Conservation (phyloP, 1,284 basidiomycete species). For the Trichosporon faecale region DNA sequence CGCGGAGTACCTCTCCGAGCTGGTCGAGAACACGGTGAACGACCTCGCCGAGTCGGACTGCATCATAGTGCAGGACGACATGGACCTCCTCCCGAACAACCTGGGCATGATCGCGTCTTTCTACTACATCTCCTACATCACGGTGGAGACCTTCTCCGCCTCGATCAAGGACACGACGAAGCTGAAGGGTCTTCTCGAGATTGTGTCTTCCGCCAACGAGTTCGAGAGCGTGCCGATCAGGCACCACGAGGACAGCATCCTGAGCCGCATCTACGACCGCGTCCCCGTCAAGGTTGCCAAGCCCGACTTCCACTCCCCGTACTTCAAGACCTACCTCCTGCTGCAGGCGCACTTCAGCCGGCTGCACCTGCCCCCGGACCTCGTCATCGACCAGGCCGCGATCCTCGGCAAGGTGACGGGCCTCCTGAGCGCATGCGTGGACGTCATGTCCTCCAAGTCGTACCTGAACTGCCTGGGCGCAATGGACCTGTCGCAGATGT, state of each 20-base stretch:
- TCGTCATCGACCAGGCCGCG: slow-evolving; percentile 82
- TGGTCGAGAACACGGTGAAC: slow-evolving; percentile 87
- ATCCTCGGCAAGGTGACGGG: slow-evolving; percentile 89
- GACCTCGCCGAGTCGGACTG: slow-evolving; percentile 94
- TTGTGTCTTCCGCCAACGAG: slow-evolving; percentile 92
- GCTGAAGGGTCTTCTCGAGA: slow-evolving; percentile 92
- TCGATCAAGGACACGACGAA: slow-evolving; percentile 97
- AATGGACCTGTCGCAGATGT: slow-evolving; percentile 99
- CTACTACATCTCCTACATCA: slow-evolving; percentile 72
- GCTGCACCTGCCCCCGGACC: slow-evolving; percentile 83
- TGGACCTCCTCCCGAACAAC: slow-evolving; percentile 88
- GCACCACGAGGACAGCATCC: slow-evolving; percentile 77
- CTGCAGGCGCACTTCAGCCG: slow-evolving; percentile 96
- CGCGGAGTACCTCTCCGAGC: slow-evolving; percentile 90
- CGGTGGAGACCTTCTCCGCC: slow-evolving; percentile 92
- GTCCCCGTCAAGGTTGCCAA: slow-evolving; percentile 90
- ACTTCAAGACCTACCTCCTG: slow-evolving; percentile 97
- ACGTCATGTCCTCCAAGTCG: slow-evolving; percentile 96
- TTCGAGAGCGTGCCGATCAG: slow-evolving; percentile 94
- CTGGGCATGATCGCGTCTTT: slow-evolving; percentile 88
- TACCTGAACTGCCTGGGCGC: slow-evolving; percentile 91
- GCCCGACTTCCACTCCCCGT: slow-evolving; percentile 84
- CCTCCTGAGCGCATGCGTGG: slow-evolving; percentile 86
- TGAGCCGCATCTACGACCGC: slow-evolving; percentile 90
- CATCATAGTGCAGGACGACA: slow-evolving; percentile 87